Evolutionary conservation across 129 eudicot genomes (phyloP).

Genomic region (Flaveria bidentis): DNA sequence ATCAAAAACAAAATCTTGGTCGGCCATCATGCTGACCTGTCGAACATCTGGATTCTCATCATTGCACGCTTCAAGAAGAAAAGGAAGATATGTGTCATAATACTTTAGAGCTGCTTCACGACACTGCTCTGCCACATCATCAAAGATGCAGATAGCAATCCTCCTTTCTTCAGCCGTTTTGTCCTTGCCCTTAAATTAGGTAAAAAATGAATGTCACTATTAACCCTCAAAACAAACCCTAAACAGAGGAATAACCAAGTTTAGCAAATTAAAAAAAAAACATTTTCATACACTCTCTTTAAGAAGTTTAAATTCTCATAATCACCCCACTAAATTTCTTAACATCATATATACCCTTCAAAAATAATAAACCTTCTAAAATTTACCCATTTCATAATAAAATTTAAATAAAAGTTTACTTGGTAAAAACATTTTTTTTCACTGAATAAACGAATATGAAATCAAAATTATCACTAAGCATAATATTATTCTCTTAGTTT

Average conservation of each 20-base stretch:
- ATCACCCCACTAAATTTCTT: background rate
- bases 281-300: background rate
- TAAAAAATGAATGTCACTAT: background rate
- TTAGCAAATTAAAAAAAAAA: background rate
- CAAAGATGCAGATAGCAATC: constrained; percentile 96
- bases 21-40: constrained; percentile 54
- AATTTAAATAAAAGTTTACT: too few species aligned
- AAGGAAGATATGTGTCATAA: constrained; percentile 94
- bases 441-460: background rate
- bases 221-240: background rate
- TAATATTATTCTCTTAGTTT: background rate
- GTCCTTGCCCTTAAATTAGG: constrained; percentile 77
- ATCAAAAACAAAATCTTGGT: background rate
- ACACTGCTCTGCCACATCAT: constrained; percentile 99
- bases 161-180: constrained; percentile 98
- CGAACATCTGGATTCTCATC: constrained; percentile 95
- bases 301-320: background rate
- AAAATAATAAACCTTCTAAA: background rate
- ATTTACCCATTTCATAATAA: background rate
- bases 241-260: background rate
- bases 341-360: background rate
- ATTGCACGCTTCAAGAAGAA: constrained; percentile 96
- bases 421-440: background rate
- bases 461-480: background rate
- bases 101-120: constrained; percentile 97